Base-by-base conservation (phyloP, 192 early-diverging fungal species). In the Spinellus fusiger region DNA sequence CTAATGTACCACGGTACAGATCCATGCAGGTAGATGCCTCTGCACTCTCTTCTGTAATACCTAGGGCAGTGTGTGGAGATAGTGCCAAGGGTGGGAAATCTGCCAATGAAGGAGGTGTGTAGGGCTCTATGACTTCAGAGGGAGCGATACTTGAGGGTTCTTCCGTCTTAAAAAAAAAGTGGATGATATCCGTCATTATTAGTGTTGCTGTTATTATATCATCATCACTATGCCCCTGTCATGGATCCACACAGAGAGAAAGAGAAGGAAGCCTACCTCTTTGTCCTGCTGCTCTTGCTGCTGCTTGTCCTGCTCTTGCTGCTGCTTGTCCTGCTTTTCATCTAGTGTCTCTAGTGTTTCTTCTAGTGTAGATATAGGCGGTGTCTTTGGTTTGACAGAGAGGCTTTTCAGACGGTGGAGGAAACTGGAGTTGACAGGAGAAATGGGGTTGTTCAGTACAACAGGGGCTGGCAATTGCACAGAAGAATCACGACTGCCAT, bases 41-140 rank as follows among this genome's bases (percentile, higher is more conserved):
- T 2, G 80, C 74, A 5, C 83, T 83, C 33, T 93, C 90, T 68
- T 92, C 88, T 6, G 84, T 83, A 23, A 94, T 83, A 27, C 89
- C 78, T 5, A 94, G 71, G 2, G 82, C 82, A 1, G 91, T 85
- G 37, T 79, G 71, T 1, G 77, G 56, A 12, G 89, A 87, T n/a
- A 94, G 73, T 13, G 51, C 38, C 20, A 91, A 61, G 13, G 71
- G 73, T 7, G 91, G 92, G 20, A 77, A 77, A 40, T 90, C 90
- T 20, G 80, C 47, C 8, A 57, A 22, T 10, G 73, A 64, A 3
- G 74, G 69, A n/a, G 71, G 79, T 2, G 62, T 69, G 47, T 80
- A 81, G 4, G 68, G 62, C 28, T 67, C 71, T 46, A 40, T 29
- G 27, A 26, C 40, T 10, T 12, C 15, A 6, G 18, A 12, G 18